phyloP scores from a whole-genome alignment of 73 alveolate species.

The Blepharisma japonicum region DNA sequence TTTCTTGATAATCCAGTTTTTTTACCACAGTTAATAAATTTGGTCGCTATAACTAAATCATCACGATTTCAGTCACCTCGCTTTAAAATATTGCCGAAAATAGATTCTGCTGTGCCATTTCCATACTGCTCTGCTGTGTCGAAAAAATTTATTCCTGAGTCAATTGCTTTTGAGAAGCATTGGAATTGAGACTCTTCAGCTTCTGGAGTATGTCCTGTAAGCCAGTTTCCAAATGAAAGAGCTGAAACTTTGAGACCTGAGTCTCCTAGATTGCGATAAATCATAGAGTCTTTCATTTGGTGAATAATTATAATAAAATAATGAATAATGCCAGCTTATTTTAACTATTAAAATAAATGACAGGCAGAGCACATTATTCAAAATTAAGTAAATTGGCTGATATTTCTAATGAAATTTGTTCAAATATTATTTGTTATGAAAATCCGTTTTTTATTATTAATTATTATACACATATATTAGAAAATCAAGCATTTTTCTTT shows the following conservation, averaged over 20 bases:
- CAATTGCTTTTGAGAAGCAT: conserved; percentile 56
- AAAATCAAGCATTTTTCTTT: too few species aligned
- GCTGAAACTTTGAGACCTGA: conserved; percentile 89
- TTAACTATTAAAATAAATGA: too few species aligned
- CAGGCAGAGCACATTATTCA: too few species aligned
- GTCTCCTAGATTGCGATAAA: conserved; percentile 83
- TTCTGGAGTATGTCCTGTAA: conserved; percentile 47
- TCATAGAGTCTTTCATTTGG: conserved; percentile 49
- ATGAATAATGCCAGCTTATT: too few species aligned
- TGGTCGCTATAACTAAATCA: conserved; percentile 82
- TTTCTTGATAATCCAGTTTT: conserved; percentile 74
- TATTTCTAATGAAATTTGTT: too few species aligned
- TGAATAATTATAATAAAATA: too few species aligned
- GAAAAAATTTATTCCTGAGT: conserved; percentile 86
- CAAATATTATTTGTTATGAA: too few species aligned
- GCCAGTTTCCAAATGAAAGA: conserved; percentile 81
- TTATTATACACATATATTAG: too few species aligned
- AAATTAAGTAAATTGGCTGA: too few species aligned
- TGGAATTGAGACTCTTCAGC: conserved; percentile 38
- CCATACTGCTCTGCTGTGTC: conserved; percentile 97
- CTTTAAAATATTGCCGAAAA: conserved; percentile 63
- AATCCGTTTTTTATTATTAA: too few species aligned
- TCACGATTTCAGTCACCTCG: conserved; percentile 51
- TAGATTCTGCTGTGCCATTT: conserved; percentile 71
- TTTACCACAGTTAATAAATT: conserved; percentile 58